These are phyloP conservation scores for Purpureocillium lavendulum DNA, from an alignment of 2,329 filamentous ascomycete species.

Conservation along the genomic window DNA sequence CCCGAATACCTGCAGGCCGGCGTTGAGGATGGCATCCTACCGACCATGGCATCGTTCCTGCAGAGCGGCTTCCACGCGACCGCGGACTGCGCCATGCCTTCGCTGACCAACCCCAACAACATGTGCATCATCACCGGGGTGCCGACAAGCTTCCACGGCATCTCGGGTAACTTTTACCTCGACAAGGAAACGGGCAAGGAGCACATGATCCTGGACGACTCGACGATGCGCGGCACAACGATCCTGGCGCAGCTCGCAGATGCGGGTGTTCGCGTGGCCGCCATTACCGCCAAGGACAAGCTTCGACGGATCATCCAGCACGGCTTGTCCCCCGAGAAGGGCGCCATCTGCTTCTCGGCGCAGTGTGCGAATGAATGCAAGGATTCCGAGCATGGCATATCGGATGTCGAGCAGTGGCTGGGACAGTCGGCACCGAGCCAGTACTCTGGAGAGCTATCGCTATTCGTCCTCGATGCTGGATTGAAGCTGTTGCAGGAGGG, in stretches of 20 bases:
- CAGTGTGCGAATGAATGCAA: conserved; percentile 26
- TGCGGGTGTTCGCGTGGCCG: conserved; percentile 28
- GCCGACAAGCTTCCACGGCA: conserved; percentile 29
- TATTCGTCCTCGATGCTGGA: conserved; percentile 34
- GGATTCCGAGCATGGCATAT: conserved; percentile 10
- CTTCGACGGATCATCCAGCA: conserved; percentile 30
- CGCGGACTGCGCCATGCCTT: conserved; percentile 31
- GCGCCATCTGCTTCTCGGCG: conserved; percentile 29
- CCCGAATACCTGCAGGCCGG: conserved; percentile 28
- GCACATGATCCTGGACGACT: conserved; percentile 31
- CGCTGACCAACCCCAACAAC: conserved; percentile 36
- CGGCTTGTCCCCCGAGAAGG: conserved; percentile 14
- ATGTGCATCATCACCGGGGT: conserved; percentile 34
- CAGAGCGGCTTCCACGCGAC: conserved; percentile 27
- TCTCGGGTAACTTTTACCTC: conserved; percentile 34
- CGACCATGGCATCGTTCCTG: conserved; percentile 21
- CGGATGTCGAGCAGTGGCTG: conserved; percentile 16
- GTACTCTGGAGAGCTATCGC: conserved; percentile 33
- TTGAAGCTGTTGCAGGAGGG: conserved; percentile 29
- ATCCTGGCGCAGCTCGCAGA: conserved; percentile 30
- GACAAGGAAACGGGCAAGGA: conserved; percentile 28
- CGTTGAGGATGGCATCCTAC: conserved; percentile 22
- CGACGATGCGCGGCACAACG: conserved; percentile 29
- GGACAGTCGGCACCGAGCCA: conserved; percentile 26
- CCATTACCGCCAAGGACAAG: conserved; percentile 36